These are phyloP conservation scores for Coemansia biformis DNA, from an alignment of 192 early-diverging fungal species.

Conservation along the genomic window DNA sequence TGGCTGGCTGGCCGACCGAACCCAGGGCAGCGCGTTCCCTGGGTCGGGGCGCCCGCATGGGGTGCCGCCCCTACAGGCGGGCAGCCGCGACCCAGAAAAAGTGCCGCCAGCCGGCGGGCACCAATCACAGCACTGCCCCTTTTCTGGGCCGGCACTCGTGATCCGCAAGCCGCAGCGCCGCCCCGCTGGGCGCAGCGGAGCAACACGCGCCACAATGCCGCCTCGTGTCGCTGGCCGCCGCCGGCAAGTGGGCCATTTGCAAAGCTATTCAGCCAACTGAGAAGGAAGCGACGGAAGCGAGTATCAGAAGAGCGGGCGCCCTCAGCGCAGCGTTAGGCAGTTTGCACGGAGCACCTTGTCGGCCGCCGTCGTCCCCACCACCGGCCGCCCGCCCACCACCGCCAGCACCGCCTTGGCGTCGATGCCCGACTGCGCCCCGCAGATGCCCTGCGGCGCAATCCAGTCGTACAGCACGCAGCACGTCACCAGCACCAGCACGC, in stretches of 20 bases:
- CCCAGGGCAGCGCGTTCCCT: no score
- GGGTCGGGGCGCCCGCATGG: no score
- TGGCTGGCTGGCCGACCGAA: no score
- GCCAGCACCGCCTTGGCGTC: conserved; percentile 59
- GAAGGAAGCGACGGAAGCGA: not conserved
- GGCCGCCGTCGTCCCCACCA: conserved; percentile 31
- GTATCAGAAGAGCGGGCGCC: not conserved
- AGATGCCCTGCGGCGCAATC: conserved; percentile 71
- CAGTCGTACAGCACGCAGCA: conserved; percentile 91
- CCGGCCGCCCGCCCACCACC: conserved; percentile 19
- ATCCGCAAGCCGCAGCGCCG: not conserved
- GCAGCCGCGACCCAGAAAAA: not conserved
- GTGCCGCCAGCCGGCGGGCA: conserved; percentile 3
- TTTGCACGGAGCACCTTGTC: conserved; percentile 40
- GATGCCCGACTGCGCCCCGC: conserved; percentile 69
- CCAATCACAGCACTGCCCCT: not conserved
- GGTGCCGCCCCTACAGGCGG: no score
- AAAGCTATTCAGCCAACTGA: no score
- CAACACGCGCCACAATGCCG: no score
- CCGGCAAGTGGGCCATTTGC: not conserved
- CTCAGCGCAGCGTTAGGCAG: conserved; percentile 38
- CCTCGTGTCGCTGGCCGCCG: no score
- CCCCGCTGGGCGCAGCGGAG: no score
- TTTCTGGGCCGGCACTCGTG: not conserved
- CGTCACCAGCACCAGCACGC: conserved; percentile 79